Base-by-base conservation (phyloP, 345 rosid genomes). In the Gossypium thurberi region DNA sequence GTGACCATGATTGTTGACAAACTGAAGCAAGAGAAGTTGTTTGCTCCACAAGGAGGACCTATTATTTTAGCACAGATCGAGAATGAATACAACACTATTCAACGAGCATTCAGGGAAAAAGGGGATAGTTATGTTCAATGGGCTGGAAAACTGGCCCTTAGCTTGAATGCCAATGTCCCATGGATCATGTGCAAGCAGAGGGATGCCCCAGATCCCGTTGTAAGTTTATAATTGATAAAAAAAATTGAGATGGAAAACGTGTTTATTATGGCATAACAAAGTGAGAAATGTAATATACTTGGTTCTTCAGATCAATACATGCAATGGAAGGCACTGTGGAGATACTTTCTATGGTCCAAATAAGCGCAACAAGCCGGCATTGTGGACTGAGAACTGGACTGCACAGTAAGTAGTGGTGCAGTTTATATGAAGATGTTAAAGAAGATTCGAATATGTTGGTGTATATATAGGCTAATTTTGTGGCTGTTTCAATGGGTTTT, bases 341-440 rank as follows among this genome's bases (percentile, higher is more conserved):
- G 98, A 96, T 75, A 93, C 99, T 25, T 96, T 91, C 82, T 78
- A 81, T 8, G 98, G 99, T 68, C 98, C 98, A 10, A 96, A 93
- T 78, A 83, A 13, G 58, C 89, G 88, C 1, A 12, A 88, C 82
- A 95, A 95, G 74, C 99, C 99, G 25, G 48, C 81, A 46, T 26
- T 96, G 17, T 96, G 98, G 99, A 96, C 99, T 1, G 99, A 93
- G 82, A 96, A 96, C 72, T 96, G 99, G 98, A 96, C 98, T 70
- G 91, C 98, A 50, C 96, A 91, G 96, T 92, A 69, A 84, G 96
- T 76, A 2, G 3, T 47, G n/a, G 56, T 52, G 56, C 18, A 17
- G 20, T 17, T 52, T 52, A 17, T 15, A 52, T 9, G 47, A 63
- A 63, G 47, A 17, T 37, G 46, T 40, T 63, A 23, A 33, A 17